These are phyloP conservation scores for Hanseniaspora taiwanica DNA, from an alignment of 805 yeast genomes.

Conservation along the genomic window DNA sequence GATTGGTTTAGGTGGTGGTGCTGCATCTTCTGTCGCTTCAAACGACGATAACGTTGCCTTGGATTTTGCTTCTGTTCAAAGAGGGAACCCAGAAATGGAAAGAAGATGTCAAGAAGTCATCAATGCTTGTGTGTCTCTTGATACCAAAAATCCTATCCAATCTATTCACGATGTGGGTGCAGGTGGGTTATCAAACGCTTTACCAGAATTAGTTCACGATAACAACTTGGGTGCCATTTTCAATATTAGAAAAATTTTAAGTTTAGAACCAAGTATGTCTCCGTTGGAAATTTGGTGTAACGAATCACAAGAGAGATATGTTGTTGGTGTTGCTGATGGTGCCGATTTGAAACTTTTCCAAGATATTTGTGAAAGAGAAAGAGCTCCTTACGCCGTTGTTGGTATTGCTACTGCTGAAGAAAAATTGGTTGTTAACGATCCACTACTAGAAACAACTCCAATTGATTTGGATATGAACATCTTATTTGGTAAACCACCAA, in stretches of 20 bases:
- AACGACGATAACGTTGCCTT: slow-evolving; percentile 93
- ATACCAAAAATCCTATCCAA: slow-evolving; percentile 68
- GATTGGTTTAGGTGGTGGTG: slow-evolving; percentile 99
- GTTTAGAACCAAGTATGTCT: slow-evolving; percentile 94
- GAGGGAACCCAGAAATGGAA: slow-evolving; percentile 99
- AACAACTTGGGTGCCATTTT: slow-evolving; percentile 90
- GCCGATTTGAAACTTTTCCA: slow-evolving; percentile 60
- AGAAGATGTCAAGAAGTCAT: slow-evolving; percentile 98
- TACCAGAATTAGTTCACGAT: slow-evolving; percentile 96
- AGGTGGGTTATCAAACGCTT: slow-evolving; percentile 94
- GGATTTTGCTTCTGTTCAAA: slow-evolving; percentile 97
- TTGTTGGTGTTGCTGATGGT: slow-evolving; percentile 68
- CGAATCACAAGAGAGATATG: slow-evolving; percentile 97
- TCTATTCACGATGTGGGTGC: slow-evolving; percentile 99
- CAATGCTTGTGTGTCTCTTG: slow-evolving; percentile 81
- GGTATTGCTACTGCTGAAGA: slow-evolving; percentile 87
- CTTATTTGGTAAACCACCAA: slow-evolving; percentile 94
- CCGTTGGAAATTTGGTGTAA: slow-evolving; percentile 99
- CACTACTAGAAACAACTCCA: slow-evolving; percentile 65
- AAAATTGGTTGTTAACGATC: slow-evolving; percentile 69
- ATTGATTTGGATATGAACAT: slow-evolving; percentile 93
- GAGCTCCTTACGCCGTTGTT: slow-evolving; percentile 92
- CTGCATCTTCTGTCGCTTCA: slow-evolving; percentile 92
- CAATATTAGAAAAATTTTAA: slow-evolving; percentile 79
- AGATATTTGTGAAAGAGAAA: slow-evolving; percentile 81